Conservation (phyloP, 768 basidiomycete species). For the Lactarius hengduanensis region DNA sequence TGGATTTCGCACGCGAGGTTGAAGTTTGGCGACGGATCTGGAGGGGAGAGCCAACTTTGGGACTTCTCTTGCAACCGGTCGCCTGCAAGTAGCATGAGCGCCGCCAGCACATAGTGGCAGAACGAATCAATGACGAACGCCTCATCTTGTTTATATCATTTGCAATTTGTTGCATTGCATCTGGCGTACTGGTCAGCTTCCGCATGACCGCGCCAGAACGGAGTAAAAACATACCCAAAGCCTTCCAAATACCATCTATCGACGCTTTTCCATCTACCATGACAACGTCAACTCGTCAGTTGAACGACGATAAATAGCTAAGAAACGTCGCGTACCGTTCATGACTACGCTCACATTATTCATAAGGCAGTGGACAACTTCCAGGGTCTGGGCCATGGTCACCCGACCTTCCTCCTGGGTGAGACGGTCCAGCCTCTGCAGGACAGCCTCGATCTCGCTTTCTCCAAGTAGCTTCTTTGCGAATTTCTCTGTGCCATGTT, state of each 20-base stretch:
- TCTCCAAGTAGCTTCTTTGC: neutral
- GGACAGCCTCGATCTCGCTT: constrained; percentile 4
- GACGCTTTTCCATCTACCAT: neutral
- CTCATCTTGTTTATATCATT: neutral
- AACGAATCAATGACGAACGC: neutral
- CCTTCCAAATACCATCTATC: neutral
- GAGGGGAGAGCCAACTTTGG: too few species aligned
- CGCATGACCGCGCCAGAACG: neutral
- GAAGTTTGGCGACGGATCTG: too few species aligned
- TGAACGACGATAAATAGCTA: neutral
- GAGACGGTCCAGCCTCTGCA: neutral
- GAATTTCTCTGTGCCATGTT: neutral
- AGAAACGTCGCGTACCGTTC: neutral
- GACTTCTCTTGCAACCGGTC: neutral
- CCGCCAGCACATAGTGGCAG: neutral
- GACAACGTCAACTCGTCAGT: neutral
- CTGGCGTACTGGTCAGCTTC: neutral
- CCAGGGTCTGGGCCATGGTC: neutral
- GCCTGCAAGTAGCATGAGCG: neutral
- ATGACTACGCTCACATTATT: too few species aligned
- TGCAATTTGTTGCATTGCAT: neutral
- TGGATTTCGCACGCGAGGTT: too few species aligned
- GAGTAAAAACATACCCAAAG: neutral
- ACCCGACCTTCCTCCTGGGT: neutral
- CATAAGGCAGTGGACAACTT: neutral